phyloP scores from a whole-genome alignment of 2,329 filamentous ascomycete genomes.

The Cercospora canescens region DNA sequence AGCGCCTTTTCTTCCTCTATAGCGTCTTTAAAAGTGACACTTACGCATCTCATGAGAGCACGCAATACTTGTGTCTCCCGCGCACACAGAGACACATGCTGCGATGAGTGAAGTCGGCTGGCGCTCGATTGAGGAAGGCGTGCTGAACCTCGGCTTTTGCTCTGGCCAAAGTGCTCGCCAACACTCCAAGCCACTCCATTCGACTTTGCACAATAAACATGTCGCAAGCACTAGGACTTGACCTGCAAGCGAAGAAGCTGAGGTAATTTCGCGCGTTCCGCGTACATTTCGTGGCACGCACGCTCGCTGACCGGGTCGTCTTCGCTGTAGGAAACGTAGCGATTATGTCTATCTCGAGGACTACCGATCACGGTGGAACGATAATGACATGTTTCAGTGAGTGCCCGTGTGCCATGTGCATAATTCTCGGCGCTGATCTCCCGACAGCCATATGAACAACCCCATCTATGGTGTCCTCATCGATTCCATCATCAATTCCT shows the following conservation, averaged over 20 bases:
- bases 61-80: background rate
- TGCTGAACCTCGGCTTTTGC: slow-evolving; percentile 5
- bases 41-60: too few species aligned
- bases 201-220: slow-evolving; percentile 7
- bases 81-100: background rate
- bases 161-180: background rate
- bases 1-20: background rate
- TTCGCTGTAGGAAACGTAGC: slow-evolving; percentile 48
- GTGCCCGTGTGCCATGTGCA: background rate
- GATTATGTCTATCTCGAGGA: slow-evolving; percentile 80
- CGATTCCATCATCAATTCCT: slow-evolving; percentile 87
- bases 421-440: background rate
- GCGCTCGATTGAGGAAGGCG: background rate
- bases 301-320: background rate
- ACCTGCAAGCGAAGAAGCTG: slow-evolving; percentile 26
- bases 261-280: background rate
- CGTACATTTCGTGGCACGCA: background rate
- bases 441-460: slow-evolving; percentile 56
- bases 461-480: slow-evolving; percentile 52
- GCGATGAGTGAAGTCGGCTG: background rate
- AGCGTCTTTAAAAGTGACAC: background rate
- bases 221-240: slow-evolving; percentile 47
- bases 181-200: background rate
- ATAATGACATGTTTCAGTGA: slow-evolving; percentile 86
- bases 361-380: slow-evolving; percentile 86